phyloP scores from a whole-genome alignment of 2,329 filamentous ascomycete genomes.

The Aspergillus calidoustus region DNA sequence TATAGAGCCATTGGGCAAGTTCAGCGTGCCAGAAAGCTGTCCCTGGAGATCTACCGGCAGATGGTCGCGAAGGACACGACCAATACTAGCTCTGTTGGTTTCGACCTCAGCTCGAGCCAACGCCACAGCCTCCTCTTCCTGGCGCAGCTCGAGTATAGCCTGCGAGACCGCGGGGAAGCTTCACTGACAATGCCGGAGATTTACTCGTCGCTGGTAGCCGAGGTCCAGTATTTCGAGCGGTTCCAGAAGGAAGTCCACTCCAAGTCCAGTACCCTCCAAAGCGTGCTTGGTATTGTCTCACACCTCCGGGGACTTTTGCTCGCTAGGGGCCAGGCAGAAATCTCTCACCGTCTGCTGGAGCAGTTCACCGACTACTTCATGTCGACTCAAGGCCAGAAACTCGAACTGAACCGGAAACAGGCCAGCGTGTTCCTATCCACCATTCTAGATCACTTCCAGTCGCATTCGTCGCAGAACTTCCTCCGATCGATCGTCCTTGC shows the following conservation, averaged over 20 bases:
- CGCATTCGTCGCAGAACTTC: constrained; percentile 39
- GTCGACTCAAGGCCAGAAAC: constrained; percentile 33
- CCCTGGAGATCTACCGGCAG: constrained; percentile 44
- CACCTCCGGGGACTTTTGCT: constrained; percentile 41
- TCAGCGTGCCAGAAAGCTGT: constrained; percentile 36
- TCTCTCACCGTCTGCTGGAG: constrained; percentile 32
- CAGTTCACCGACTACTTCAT: constrained; percentile 40
- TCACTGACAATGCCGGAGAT: constrained; percentile 47
- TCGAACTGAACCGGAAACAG: constrained; percentile 26
- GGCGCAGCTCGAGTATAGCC: constrained; percentile 51
- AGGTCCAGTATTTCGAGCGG: constrained; percentile 47
- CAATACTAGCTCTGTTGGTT: constrained; percentile 33
- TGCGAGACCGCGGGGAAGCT: constrained; percentile 25
- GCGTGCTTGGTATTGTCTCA: constrained; percentile 38
- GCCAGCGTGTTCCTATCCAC: constrained; percentile 37
- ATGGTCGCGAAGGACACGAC: constrained; percentile 43
- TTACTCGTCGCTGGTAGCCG: constrained; percentile 50
- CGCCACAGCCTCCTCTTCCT: constrained; percentile 49
- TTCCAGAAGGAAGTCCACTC: constrained; percentile 43
- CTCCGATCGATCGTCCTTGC: constrained; percentile 44
- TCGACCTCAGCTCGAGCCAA: constrained; percentile 37
- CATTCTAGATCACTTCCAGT: constrained; percentile 40
- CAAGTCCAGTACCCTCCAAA: constrained; percentile 44
- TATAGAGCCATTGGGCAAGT: constrained; percentile 40
- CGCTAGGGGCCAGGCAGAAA: constrained; percentile 28